phyloP scores from a whole-genome alignment of 1,284 basidiomycete genomes.

The Irpex rosettiformis region DNA sequence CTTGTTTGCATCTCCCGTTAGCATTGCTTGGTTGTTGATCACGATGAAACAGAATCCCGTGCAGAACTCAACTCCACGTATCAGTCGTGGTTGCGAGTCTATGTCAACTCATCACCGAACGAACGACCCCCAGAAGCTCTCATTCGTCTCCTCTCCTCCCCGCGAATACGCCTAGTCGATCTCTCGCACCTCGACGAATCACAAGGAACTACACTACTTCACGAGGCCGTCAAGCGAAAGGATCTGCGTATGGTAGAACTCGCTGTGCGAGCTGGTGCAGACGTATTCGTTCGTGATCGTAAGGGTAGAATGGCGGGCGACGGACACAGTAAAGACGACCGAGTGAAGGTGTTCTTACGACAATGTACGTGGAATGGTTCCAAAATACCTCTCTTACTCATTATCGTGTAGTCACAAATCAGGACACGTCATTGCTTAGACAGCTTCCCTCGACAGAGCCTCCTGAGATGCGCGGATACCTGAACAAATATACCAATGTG shows the following conservation, averaged over 20 bases:
- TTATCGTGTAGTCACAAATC: conserved; percentile 62
- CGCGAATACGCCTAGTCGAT: conserved; percentile 58
- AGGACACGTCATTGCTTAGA: conserved; percentile 67
- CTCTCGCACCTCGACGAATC: conserved; percentile 73
- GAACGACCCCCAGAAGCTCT: conserved; percentile 49
- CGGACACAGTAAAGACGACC: conserved; percentile 69
- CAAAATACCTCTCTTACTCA: neutral
- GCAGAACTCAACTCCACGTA: conserved; percentile 77
- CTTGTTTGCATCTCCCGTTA: conserved; percentile 1
- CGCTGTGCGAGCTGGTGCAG: conserved; percentile 82
- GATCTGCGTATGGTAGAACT: conserved; percentile 84
- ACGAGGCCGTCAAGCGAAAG: conserved; percentile 84
- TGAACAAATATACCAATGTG: conserved; percentile 90
- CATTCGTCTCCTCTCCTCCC: conserved; percentile 56
- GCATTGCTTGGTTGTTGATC: neutral
- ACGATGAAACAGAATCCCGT: conserved; percentile 62
- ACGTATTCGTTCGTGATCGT: conserved; percentile 86
- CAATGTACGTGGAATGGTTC: conserved; percentile 58
- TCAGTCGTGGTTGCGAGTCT: conserved; percentile 68
- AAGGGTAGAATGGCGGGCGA: conserved; percentile 78
- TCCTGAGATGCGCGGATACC: conserved; percentile 73
- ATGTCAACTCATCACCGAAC: conserved; percentile 58
- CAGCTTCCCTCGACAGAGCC: conserved; percentile 42
- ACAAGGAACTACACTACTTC: conserved; percentile 79
- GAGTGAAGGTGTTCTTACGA: conserved; percentile 78